Conservation (phyloP, 768 basidiomycete species). For the Boletus subparvulus region DNA sequence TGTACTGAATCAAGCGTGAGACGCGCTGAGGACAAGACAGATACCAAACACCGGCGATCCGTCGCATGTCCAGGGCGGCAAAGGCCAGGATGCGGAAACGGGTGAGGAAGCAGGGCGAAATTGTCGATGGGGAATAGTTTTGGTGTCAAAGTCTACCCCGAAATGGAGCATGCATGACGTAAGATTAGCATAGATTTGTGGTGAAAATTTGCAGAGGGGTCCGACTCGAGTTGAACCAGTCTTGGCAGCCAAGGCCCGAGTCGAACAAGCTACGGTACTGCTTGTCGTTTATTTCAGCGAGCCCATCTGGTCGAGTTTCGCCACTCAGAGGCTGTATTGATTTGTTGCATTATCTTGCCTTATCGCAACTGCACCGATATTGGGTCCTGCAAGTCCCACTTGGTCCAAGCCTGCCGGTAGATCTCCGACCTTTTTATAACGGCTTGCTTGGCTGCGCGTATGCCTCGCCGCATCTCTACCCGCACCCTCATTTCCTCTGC, state of each 20-base stretch:
- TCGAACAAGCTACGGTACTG: background rate
- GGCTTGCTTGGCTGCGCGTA: conserved; percentile 39
- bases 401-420: conserved; percentile 27
- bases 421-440: conserved; percentile 40
- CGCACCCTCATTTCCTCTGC: conserved; percentile 35
- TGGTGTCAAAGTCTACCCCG: conserved; percentile 6
- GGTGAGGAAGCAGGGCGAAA: conserved; percentile 32
- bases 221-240: too few species aligned
- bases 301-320: conserved; percentile 12
- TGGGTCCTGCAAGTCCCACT: conserved; percentile 20
- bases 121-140: conserved; percentile 10
- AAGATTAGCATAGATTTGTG: conserved; percentile 19
- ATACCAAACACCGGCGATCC: conserved; percentile 52
- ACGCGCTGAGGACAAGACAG: conserved; percentile 37
- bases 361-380: conserved; percentile 21
- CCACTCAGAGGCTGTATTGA: conserved; percentile 8
- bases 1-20: background rate
- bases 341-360: conserved; percentile 23
- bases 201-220: conserved; percentile 14
- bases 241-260: background rate
- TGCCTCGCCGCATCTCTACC: conserved; percentile 58
- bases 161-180: conserved; percentile 22
- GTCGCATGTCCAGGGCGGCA: conserved; percentile 58
- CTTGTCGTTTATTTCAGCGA: conserved; percentile 13
- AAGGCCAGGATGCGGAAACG: conserved; percentile 53